phyloP scores from a whole-genome alignment of 345 rosid genomes.

The Geranium brycei region DNA sequence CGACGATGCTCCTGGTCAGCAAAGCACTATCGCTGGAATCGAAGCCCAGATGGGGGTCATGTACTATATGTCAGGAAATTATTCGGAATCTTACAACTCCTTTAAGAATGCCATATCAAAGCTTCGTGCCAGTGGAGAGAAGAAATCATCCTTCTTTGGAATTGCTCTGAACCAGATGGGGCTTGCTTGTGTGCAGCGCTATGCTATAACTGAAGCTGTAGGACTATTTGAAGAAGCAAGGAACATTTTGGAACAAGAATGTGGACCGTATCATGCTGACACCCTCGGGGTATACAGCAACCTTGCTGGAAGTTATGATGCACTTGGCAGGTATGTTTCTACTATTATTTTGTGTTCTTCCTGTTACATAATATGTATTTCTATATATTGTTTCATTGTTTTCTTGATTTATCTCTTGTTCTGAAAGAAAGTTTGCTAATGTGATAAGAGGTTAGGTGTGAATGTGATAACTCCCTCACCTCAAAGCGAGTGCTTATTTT shows the following conservation, averaged over 20 bases:
- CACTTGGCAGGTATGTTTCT: constrained; percentile 60
- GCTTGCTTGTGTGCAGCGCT: constrained; percentile 67
- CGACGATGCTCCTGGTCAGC: constrained; percentile 58
- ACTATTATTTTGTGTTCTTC: constrained; percentile 7
- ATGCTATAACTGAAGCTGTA: constrained; percentile 58
- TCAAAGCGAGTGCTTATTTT: too few species aligned
- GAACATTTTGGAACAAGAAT: constrained; percentile 58
- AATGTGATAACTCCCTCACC: too few species aligned
- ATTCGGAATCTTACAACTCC: constrained; percentile 55
- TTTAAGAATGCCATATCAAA: constrained; percentile 51
- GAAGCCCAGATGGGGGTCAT: constrained; percentile 95
- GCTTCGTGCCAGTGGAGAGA: constrained; percentile 63
- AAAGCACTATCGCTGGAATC: constrained; percentile 63
- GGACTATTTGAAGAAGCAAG: constrained; percentile 81
- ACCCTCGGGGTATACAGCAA: constrained; percentile 85
- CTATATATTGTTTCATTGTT: too few species aligned
- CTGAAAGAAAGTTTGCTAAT: background rate
- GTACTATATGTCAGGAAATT: constrained; percentile 74
- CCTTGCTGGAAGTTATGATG: constrained; percentile 91
- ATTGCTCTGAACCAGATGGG: constrained; percentile 94
- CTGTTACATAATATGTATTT: background rate
- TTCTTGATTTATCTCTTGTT: background rate
- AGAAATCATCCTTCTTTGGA: constrained; percentile 72
- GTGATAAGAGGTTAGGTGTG: background rate
- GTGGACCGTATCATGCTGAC: constrained; percentile 74